Evolutionary conservation across 371 early-diverging fungal species (phyloP), one percentile per base, ranked within the genome.

Genomic region (Mortierella sp.): DNA sequence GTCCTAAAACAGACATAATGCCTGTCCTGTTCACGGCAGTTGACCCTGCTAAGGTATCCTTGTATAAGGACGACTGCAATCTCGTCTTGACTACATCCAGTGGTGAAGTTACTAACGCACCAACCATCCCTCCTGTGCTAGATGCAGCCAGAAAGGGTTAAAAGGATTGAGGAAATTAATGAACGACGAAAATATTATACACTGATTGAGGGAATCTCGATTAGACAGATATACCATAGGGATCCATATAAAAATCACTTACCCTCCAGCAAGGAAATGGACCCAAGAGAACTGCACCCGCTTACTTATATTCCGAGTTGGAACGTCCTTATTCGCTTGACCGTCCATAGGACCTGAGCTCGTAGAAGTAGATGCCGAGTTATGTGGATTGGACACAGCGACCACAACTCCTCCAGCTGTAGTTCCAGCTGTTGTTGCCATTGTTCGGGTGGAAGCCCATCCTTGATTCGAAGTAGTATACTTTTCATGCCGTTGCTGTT

Each of bases 21-120:
- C 82, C 83, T 35, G 67, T 57, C 37, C 66, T 66, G 17, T 76
- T 43, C 22, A 62, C 45, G 5, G 22, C 6, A 0, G 65, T 42
- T 10, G 61, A 54, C 15, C 32, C 22, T 47, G 40, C 29, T 34
- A 49, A 4, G 19, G 57, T n/a, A 29, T 42, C 54, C 57, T 32
- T 54, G 9, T 43, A 35, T 29, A 5, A 34, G 10, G 64, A 59
- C 85, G 91, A 92, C 90, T 96, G 97, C 69, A 96, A 85, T 45
- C 96, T 87, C 3, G 97, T 96, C 74, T 96, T 96, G 64, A 96
- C 93, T 7, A 97, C 96, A 77, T 97, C 97, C 32, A 97, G 83
- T 0, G 97, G 97, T 34, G 95, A 96, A 4, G 96, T 96, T 17
- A 90, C 89, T 17, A 95, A 78, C 10, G 97, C 96, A 28, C 96